phyloP scores from a whole-genome alignment of 2,329 filamentous ascomycete species.

The Cordyceps javanica region DNA sequence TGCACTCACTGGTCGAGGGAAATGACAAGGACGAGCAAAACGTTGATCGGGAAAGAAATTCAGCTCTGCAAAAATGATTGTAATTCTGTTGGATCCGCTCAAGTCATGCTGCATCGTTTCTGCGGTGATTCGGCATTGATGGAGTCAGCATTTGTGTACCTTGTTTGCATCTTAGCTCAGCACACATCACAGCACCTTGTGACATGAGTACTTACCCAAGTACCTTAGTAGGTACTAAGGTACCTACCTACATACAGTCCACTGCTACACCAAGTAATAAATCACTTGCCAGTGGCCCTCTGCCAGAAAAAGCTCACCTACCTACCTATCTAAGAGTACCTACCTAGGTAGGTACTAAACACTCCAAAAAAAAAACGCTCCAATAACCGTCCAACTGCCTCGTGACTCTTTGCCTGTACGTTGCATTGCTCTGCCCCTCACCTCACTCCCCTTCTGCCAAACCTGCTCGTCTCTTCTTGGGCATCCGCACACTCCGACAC shows the following conservation, averaged over 20 bases:
- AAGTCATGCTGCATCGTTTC: not conserved
- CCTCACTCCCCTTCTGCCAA: not conserved
- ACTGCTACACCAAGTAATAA: no score
- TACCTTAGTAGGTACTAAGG: no score
- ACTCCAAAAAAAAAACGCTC: no score
- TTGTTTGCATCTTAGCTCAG: not conserved
- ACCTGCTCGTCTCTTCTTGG: not conserved
- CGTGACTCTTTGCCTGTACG: not conserved
- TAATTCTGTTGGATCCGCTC: not conserved
- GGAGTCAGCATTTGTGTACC: not conserved
- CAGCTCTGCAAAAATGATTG: not conserved
- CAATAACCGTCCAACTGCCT: not conserved
- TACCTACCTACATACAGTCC: no score
- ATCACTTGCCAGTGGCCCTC: no score
- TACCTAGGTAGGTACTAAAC: no score
- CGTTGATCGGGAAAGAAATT: no score
- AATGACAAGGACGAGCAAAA: no score
- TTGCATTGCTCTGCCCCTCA: not conserved
- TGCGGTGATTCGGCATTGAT: not conserved
- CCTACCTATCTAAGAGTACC: no score
- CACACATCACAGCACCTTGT: not conserved
- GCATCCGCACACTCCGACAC: not conserved
- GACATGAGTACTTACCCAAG: no score
- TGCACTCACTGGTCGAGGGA: no score
- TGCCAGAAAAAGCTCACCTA: no score